Percentiles rank a stretch among this genome's conserved stretches.
phyloP scores from a whole-genome alignment of 352 stramenopile genomes.

The Phytopythium ostracodes region DNA sequence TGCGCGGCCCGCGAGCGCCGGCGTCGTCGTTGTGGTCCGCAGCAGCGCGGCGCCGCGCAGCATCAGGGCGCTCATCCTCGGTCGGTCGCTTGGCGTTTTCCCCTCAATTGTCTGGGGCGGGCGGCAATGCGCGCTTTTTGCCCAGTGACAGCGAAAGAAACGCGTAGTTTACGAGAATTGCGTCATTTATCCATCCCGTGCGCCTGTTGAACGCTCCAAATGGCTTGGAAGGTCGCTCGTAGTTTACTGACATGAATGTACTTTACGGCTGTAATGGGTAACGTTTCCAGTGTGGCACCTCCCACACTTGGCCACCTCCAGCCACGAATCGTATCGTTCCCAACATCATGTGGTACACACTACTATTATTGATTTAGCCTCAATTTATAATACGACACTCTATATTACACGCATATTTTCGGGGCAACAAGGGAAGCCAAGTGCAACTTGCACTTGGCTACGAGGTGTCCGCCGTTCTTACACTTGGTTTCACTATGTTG shows the following conservation, averaged over 20 bases:
- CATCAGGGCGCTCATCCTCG: constrained; percentile 5
- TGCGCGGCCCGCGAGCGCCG: constrained; percentile 2
- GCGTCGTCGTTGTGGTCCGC: too few relatives aligned
- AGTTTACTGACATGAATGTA: not conserved
- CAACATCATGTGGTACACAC: not conserved
- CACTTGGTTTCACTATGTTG: constrained; percentile 3
- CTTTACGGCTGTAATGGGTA: not conserved
- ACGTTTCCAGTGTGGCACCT: too few relatives aligned
- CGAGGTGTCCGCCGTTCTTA: not conserved
- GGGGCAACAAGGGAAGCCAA: too few relatives aligned
- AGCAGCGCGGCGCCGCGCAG: constrained; percentile 4
- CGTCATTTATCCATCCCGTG: too few relatives aligned
- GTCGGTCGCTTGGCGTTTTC: not conserved
- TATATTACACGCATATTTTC: not conserved
- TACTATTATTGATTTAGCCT: not conserved
- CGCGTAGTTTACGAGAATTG: too few relatives aligned
- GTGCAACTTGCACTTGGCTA: too few relatives aligned
- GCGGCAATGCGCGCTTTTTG: too few relatives aligned
- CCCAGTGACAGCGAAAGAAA: too few relatives aligned
- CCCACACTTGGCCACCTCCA: not conserved
- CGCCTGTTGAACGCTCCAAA: too few relatives aligned
- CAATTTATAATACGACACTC: not conserved
- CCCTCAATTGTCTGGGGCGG: not conserved
- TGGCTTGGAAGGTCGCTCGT: not conserved
- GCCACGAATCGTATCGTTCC: not conserved